Evolutionary conservation across 1,139 yeast species (phyloP), one percentile per base, ranked within the genome.

Genomic region (Petasospora rhodanensis): DNA sequence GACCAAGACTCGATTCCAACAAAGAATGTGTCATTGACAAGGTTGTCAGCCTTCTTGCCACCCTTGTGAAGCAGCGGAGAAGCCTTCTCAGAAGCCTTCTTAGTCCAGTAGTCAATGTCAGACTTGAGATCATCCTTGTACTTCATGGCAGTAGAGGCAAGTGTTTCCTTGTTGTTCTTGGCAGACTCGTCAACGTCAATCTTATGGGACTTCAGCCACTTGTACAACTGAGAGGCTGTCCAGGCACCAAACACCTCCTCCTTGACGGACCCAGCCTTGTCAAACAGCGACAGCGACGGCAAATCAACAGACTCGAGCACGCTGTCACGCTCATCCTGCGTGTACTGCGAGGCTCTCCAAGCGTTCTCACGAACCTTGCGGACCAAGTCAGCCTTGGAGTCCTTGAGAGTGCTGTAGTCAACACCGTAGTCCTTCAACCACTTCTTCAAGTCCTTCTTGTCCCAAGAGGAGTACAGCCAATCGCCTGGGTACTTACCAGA

Each of bases 401-500:
- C 61, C 7, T 57, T 52, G 18, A 64, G 52, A 33, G 64, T 37
- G 18, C 54, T 62, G 47, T 64, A 68, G 14, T 62, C 62, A 37
- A 73, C 54, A 16, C 68, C 67, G 38, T 72, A 59, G 22, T 70
- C 58, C 18, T 61, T 56, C 35, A 73, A 53, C 73, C 83, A 70
- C 14, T 61, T 51, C 43, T 66, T 56, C 43, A 73, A 51, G 29
- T 68, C 70, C 6, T 61, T 57, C 11, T 50, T 48, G 21, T 61
- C 55, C 78, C 80, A 75, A 18, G 60, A 47, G 13, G 62, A 52
- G 47, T 70, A 75, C 29, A 72, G 56, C 66, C 73, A 66, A 31
- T 61, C 64, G 9, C 76, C 70, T n/a, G 76, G 70, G 40, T 73
- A 71, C 28, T 54, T 55, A 9, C 74, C 76, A 24, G 73, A 60